Conservation (phyloP, 768 basidiomycete species). For the Lactifluus rugatus region DNA sequence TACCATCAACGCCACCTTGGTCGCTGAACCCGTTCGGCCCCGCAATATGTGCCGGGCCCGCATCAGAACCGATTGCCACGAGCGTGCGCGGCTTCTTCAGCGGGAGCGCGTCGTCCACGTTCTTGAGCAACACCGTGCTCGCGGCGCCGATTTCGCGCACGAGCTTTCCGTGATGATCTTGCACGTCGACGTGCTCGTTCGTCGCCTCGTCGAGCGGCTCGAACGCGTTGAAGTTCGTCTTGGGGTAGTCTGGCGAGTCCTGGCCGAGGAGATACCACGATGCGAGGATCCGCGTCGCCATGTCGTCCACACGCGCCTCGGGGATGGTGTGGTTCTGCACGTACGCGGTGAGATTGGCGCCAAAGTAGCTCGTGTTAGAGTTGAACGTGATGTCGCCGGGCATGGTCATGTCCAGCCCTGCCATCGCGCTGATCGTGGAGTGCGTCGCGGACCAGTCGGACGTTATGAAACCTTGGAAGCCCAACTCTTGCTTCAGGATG, state of each 20-base stretch:
- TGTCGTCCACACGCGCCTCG: conserved; percentile 57
- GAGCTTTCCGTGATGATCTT: conserved; percentile 54
- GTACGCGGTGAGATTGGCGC: conserved; percentile 54
- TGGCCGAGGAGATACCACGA: conserved; percentile 60
- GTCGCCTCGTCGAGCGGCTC: conserved; percentile 37
- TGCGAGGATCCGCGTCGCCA: conserved; percentile 73
- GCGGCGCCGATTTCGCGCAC: conserved; percentile 68
- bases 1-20: conserved; percentile 38
- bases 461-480: conserved; percentile 72
- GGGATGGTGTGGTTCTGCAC: conserved; percentile 69
- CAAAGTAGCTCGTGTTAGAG: conserved; percentile 46
- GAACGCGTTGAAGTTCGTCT: conserved; percentile 65
- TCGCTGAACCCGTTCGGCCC: conserved; percentile 44
- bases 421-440: conserved; percentile 49
- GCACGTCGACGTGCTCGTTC: conserved; percentile 58
- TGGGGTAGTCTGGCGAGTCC: conserved; percentile 52
- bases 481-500: conserved; percentile 65
- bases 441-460: conserved; percentile 64
- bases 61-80: conserved; percentile 50
- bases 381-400: conserved; percentile 44
- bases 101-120: conserved; percentile 46
- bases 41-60: conserved; percentile 30
- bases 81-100: conserved; percentile 49
- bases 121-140: conserved; percentile 70
- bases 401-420: conserved; percentile 60